Conservation (phyloP, 768 basidiomycete genomes). For the Auriscalpium microsporum region DNA sequence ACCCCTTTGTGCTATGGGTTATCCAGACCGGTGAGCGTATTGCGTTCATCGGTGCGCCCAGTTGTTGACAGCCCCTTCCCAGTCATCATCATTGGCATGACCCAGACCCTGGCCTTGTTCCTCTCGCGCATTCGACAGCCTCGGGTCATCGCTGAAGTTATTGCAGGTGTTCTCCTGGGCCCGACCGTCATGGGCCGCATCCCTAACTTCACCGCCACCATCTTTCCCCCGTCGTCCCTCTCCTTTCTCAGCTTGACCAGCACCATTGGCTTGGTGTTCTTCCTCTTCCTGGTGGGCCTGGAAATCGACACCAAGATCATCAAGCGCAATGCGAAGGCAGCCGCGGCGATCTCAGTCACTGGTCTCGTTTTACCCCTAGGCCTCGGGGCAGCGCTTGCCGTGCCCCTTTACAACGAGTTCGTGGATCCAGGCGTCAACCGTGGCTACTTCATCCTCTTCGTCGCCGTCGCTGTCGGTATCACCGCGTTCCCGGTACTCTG, state of each 20-base stretch:
- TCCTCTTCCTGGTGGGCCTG: conserved; percentile 77
- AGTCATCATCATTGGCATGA: conserved; percentile 78
- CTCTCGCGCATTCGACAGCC: conserved; percentile 75
- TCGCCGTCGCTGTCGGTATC: conserved; percentile 74
- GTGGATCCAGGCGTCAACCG: conserved; percentile 48
- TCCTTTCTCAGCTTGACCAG: conserved; percentile 61
- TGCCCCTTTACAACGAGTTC: conserved; percentile 70
- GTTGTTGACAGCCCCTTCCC: conserved; percentile 4
- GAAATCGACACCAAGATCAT: conserved; percentile 74
- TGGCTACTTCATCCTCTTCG: conserved; percentile 80
- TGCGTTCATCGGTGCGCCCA: not conserved
- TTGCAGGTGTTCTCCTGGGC: conserved; percentile 84
- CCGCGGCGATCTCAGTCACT: conserved; percentile 50
- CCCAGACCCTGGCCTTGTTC: conserved; percentile 59
- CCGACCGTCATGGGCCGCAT: conserved; percentile 66
- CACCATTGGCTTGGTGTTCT: conserved; percentile 68
- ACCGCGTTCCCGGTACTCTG: conserved; percentile 79
- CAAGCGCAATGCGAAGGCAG: conserved; percentile 50
- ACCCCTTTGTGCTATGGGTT: conserved; percentile 72
- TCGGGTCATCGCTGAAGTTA: conserved; percentile 87
- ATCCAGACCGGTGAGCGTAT: conserved; percentile 57
- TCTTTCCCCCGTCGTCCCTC: conserved; percentile 35
- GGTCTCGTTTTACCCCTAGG: conserved; percentile 77
- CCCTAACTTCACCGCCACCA: conserved; percentile 47
- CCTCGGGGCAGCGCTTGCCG: conserved; percentile 63